Conservation (phyloP, 306 rosid species). For the Cicer arietinum region DNA sequence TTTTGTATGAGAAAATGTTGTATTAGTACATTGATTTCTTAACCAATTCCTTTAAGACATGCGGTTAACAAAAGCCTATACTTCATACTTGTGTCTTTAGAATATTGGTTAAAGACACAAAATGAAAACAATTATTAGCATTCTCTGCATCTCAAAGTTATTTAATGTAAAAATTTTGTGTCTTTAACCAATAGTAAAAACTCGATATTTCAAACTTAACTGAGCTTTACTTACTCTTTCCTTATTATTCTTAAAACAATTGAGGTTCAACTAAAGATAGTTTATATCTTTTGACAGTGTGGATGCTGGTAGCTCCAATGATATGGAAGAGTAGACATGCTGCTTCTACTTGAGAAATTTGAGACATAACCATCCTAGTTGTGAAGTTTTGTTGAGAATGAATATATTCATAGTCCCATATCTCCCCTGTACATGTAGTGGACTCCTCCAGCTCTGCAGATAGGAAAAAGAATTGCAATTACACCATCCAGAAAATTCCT, state of each 20-base stretch:
- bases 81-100: too few relatives aligned
- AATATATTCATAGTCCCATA: constrained; percentile 26
- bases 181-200: constrained; percentile 1
- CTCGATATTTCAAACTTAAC: neutral
- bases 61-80: too few relatives aligned
- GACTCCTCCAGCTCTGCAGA: constrained; percentile 39
- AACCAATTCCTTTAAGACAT: too few relatives aligned
- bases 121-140: too few relatives aligned
- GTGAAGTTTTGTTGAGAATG: constrained; percentile 34
- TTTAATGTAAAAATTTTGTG: too few relatives aligned
- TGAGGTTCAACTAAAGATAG: constrained; percentile 14
- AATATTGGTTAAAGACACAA: too few relatives aligned
- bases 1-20: too few relatives aligned
- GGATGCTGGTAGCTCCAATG: constrained; percentile 87
- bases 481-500: constrained; percentile 32
- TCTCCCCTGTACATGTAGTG: constrained; percentile 40
- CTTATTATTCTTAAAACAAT: constrained; percentile 2
- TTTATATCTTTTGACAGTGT: constrained; percentile 60
- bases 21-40: too few relatives aligned
- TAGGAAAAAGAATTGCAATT: constrained; percentile 38
- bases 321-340: constrained; percentile 69
- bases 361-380: constrained; percentile 33
- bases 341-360: constrained; percentile 48
- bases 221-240: constrained; percentile 7
- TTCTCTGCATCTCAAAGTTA: too few relatives aligned